phyloP scores from a whole-genome alignment of 2,329 filamentous ascomycete species.

The Sporothrix humicola region DNA sequence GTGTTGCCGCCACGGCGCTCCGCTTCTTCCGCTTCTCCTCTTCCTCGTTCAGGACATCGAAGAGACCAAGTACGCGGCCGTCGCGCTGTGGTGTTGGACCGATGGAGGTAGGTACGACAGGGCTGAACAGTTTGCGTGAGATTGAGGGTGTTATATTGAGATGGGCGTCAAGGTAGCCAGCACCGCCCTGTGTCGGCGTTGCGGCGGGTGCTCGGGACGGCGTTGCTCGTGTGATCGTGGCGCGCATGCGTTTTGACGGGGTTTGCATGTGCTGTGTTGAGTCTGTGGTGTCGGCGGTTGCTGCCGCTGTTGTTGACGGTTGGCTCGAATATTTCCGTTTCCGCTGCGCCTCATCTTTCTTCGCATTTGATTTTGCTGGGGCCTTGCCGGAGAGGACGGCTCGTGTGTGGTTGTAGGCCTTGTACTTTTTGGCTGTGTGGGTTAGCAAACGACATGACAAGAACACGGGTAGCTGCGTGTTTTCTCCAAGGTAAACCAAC shows the following conservation, averaged over 20 bases:
- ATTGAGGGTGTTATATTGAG: constrained; percentile 58
- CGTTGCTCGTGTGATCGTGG: constrained; percentile 6
- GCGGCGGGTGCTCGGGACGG: constrained; percentile 42
- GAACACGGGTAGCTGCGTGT: neutral
- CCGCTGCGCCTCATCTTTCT: constrained; percentile 40
- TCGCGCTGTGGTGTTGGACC: constrained; percentile 82
- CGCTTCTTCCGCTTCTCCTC: constrained; percentile 45
- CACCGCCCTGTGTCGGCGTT: constrained; percentile 14
- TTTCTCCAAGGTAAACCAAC: constrained; percentile 51
- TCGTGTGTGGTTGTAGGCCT: constrained; percentile 72
- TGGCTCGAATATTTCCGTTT: constrained; percentile 49
- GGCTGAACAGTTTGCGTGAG: constrained; percentile 65
- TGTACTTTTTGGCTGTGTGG: constrained; percentile 71
- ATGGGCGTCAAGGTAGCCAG: constrained; percentile 41
- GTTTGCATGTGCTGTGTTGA: constrained; percentile 49
- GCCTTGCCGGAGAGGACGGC: constrained; percentile 58
- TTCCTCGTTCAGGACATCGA: constrained; percentile 68
- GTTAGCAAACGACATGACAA: neutral
- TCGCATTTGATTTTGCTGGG: constrained; percentile 43
- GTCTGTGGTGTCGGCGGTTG: constrained; percentile 41
- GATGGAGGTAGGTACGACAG: constrained; percentile 64
- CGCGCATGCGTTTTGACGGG: constrained; percentile 46
- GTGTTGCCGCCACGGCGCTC: constrained; percentile 44
- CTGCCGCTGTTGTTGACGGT: constrained; percentile 35
- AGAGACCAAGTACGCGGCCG: constrained; percentile 76